Percentiles rank a stretch among this genome's conserved stretches.
These are phyloP conservation scores for Fusarium chuoi DNA, from an alignment of 2,329 filamentous ascomycete species.

Conservation along the genomic window DNA sequence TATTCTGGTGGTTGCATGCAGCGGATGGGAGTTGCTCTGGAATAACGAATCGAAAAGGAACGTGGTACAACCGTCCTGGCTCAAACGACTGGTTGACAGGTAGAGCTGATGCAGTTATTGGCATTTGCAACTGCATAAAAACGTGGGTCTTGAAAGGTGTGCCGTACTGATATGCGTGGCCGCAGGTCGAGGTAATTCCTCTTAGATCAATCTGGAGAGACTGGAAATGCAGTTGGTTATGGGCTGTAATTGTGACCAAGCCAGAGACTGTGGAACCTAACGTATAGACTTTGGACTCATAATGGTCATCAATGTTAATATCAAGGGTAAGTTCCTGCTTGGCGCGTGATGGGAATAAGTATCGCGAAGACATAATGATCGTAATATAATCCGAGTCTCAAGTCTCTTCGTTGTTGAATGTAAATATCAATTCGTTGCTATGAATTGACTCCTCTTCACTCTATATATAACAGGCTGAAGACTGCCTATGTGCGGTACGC, in stretches of 20 bases:
- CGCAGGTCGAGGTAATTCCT: neutral
- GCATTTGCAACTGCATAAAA: neutral
- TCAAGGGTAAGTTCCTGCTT: neutral
- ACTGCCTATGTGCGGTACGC: too few relatives aligned
- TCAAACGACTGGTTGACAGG: neutral
- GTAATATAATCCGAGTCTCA: too few relatives aligned
- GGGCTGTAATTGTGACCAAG: neutral
- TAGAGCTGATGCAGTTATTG: neutral
- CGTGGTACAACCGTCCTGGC: neutral
- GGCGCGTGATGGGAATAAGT: neutral
- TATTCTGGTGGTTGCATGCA: neutral
- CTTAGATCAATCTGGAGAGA: neutral
- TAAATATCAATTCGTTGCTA: neutral
- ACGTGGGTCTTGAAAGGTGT: neutral
- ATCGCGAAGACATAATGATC: neutral
- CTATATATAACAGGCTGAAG: neutral
- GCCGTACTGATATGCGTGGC: constrained; percentile 2
- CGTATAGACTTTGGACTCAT: neutral
- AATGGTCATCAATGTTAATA: neutral
- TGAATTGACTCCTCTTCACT: neutral
- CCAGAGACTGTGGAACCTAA: neutral
- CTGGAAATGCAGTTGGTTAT: neutral
- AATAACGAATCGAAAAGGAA: neutral
- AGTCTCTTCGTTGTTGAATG: neutral
- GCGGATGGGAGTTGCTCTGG: neutral